Evolutionary conservation across 2,329 filamentous ascomycete species (phyloP), one percentile per base, ranked within the genome.

Genomic region (Whalleya microplaca): DNA sequence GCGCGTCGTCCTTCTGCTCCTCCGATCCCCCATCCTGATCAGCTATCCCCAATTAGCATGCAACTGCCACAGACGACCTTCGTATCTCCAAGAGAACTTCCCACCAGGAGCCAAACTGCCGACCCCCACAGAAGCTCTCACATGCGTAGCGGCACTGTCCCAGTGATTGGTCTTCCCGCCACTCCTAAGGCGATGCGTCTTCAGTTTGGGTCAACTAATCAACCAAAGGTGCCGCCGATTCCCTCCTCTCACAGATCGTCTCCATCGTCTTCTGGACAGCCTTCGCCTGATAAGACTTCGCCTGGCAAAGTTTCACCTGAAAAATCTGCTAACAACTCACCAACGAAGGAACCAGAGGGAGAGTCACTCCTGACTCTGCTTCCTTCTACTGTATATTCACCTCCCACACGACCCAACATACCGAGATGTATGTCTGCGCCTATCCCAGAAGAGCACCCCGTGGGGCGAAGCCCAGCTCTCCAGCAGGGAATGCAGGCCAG

Each of bases 171-270:
- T 0, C 82, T 96, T n/a, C 92, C 94, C 14, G 91, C 92, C 2
- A 97, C 93, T 0, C 93, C 94, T 27, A 88, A 91, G 75, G 92
- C 92, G 1, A 96, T 97, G 92, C 85, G 90, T 19, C 86, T 96
- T 1, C 86, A 91, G 43, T 86, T 94, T 64, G 83, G 85, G 63
- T 74, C 80, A 27, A 66, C 65, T 54, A 76, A 80, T 4, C 23
- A 27, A 54, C 85, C 87, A 0, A 79, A 82, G n/a, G 76, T 85
- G 3, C 83, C 84, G 18, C 72, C 76, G 0, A 79, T 87, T 29
- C 83, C 84, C 1, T 64, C 75, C 1, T 76, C 71, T 10, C 83
- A 81, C 9, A 78, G 78, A 64, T 71, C 75, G 2, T 78, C 79
- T 3, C 73, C 77, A 1, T 64, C 72, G 2, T 69, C 69, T 2